These are phyloP conservation scores for Wickerhamomyces sp. DNA, from an alignment of 1,139 yeast species.

Conservation along the genomic window DNA sequence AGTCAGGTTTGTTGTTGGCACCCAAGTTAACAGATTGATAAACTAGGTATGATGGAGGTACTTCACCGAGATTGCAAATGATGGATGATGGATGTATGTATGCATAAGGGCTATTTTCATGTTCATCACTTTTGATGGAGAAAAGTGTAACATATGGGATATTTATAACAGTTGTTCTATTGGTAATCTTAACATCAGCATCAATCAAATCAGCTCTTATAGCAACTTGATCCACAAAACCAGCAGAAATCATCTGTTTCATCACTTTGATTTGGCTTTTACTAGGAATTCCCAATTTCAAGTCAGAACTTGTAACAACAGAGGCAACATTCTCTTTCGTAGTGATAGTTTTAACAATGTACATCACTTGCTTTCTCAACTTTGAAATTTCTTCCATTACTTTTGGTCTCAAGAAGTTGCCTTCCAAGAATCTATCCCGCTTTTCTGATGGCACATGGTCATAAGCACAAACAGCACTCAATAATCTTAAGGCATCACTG, in stretches of 20 bases:
- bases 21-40: constrained; percentile 58
- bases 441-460: constrained; percentile 63
- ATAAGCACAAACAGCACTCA: constrained; percentile 85
- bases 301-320: constrained; percentile 39
- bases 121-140: constrained; percentile 39
- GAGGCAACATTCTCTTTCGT: constrained; percentile 55
- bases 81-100: constrained; percentile 80
- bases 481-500: constrained; percentile 69
- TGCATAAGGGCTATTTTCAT: constrained; percentile 45
- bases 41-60: constrained; percentile 74
- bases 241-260: constrained; percentile 90
- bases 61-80: constrained; percentile 47
- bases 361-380: constrained; percentile 71
- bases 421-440: constrained; percentile 42
- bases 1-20: constrained; percentile 34
- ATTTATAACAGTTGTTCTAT: constrained; percentile 52
- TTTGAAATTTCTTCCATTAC: constrained; percentile 82
- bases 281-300: constrained; percentile 65
- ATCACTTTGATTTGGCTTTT: constrained; percentile 67
- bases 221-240: constrained; percentile 88
- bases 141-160: constrained; percentile 74
- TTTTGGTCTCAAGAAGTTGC: constrained; percentile 61
- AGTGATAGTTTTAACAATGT: constrained; percentile 65
- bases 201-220: constrained; percentile 73
- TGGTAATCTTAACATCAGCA: constrained; percentile 54